phyloP scores from a whole-genome alignment of 495 filamentous ascomycete species.

The Aspergillus olivimuriae region DNA sequence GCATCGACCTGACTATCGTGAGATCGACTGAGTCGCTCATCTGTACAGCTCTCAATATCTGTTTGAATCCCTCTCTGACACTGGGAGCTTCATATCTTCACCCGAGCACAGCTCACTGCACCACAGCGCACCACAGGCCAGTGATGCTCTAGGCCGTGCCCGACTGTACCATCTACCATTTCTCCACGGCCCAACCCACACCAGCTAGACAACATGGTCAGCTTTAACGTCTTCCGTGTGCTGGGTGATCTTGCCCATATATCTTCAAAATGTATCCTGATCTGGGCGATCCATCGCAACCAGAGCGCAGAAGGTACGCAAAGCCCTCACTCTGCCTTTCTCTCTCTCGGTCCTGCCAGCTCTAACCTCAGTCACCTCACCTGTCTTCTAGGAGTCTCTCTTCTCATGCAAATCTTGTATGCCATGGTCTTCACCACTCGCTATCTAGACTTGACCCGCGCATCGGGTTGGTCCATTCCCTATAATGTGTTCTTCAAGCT shows the following conservation, averaged over 20 bases:
- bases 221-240: constrained; percentile 67
- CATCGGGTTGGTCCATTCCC: constrained; percentile 41
- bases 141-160: no score
- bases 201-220: constrained; percentile 17
- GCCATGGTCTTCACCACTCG: constrained; percentile 76
- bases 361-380: constrained; percentile 16
- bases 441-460: constrained; percentile 74
- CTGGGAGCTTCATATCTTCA: no score
- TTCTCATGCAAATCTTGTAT: constrained; percentile 90
- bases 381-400: constrained; percentile 63
- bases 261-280: constrained; percentile 78
- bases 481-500: constrained; percentile 73
- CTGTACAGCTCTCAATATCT: no score
- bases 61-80: no score
- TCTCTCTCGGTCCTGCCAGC: no score
- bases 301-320: constrained; percentile 73
- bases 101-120: no score
- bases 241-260: constrained; percentile 78
- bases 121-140: no score
- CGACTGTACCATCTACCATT: no score
- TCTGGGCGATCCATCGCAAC: constrained; percentile 86
- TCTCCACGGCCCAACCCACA: neutral
- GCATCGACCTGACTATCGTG: no score
- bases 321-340: constrained; percentile 7
- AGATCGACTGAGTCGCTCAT: no score